Conservation (phyloP, 257 asterid species). For the Fraxinus quadrangulata region DNA sequence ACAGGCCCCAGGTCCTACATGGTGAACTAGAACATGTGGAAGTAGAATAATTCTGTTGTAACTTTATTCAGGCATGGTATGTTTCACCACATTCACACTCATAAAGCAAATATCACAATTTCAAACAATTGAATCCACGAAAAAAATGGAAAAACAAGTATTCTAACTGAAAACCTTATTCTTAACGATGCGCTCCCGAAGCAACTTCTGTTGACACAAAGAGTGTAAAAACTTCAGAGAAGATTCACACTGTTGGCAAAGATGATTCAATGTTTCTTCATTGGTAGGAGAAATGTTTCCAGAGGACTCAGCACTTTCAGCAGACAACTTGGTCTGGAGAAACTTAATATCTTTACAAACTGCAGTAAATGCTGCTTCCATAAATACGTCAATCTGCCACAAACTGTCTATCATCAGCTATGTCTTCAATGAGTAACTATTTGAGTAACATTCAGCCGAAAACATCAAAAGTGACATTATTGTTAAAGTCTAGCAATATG, state of each 20-base stretch:
- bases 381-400: slow-evolving; percentile 88
- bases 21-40: neutral
- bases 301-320: slow-evolving; percentile 51
- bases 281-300: slow-evolving; percentile 48
- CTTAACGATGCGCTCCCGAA: slow-evolving; percentile 81
- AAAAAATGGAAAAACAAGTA: slow-evolving; percentile 10
- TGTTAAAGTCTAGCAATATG: slow-evolving; percentile 19
- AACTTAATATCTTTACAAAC: slow-evolving; percentile 66
- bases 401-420: slow-evolving; percentile 31
- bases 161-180: slow-evolving; percentile 66
- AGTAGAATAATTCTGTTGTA: neutral
- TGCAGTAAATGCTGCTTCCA: slow-evolving; percentile 85
- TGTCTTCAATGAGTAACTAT: slow-evolving; percentile 10
- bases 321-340: slow-evolving; percentile 71
- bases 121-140: slow-evolving; percentile 15
- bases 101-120: neutral
- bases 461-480: slow-evolving; percentile 3
- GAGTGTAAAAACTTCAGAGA: slow-evolving; percentile 89
- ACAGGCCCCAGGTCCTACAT: neutral
- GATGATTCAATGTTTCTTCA: slow-evolving; percentile 71
- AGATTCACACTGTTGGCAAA: slow-evolving; percentile 95
- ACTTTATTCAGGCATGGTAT: neutral
- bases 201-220: slow-evolving; percentile 81
- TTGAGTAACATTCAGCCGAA: slow-evolving; percentile 10
- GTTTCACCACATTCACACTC: neutral